Conservation (phyloP, 352 stramenopile species). For the Blastocystis sp. region DNA sequence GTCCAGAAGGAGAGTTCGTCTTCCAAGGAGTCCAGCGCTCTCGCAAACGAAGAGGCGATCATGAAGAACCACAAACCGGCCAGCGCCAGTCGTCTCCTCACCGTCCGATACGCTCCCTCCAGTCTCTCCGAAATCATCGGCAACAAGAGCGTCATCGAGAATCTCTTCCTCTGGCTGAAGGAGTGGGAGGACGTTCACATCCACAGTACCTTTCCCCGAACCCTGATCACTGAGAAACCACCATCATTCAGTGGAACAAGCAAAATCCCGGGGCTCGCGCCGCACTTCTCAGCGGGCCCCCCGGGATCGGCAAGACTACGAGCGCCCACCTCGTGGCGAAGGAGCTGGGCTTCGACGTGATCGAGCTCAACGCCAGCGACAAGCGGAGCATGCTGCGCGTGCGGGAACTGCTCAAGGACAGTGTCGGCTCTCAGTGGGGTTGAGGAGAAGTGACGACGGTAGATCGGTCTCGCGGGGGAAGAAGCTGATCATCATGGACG, state of each 20-base stretch:
- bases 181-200: slow-evolving; percentile 62
- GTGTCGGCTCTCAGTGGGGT: slow-evolving; percentile 57
- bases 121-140: slow-evolving; percentile 63
- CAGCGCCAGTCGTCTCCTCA: neutral
- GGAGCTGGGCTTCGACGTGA: slow-evolving; percentile 80
- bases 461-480: slow-evolving; percentile 59
- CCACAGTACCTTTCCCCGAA: neutral
- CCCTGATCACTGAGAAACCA: neutral
- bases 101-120: slow-evolving; percentile 56
- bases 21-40: neutral
- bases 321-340: slow-evolving; percentile 82
- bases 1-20: neutral
- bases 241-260: slow-evolving; percentile 29
- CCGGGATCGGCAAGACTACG: slow-evolving; percentile 80
- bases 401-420: slow-evolving; percentile 73
- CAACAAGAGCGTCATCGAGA: slow-evolving; percentile 51
- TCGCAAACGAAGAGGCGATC: neutral
- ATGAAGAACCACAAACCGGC: neutral
- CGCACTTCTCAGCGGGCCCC: slow-evolving; percentile 84
- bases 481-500: slow-evolving; percentile 93
- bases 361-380: slow-evolving; percentile 91
- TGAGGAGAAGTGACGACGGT: neutral
- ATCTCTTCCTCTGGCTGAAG: slow-evolving; percentile 60
- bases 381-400: slow-evolving; percentile 89
- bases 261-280: slow-evolving; percentile 82